Base-by-base conservation (phyloP, 179 eudicot species). In the Patellifolia procumbens region DNA sequence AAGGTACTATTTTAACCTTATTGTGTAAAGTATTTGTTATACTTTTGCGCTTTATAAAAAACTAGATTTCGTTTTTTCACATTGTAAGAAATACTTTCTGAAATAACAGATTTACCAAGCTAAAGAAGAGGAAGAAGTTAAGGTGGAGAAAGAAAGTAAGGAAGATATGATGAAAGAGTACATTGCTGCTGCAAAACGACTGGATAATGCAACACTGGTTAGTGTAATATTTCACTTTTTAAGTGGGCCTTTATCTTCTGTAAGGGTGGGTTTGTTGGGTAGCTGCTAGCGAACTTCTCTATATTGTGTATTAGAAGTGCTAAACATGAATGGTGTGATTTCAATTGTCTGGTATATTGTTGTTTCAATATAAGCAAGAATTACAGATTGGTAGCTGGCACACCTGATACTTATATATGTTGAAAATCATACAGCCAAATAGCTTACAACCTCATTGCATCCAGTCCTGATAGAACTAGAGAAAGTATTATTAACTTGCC, bases 81-180 rank as follows among this genome's bases (percentile, higher is more conserved):
- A 15, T 39, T 16, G 4, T 73, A 17, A 15, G 64, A 32, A 45
- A 15, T 16, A 45, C 37, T 22, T 60, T 24, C 34, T 49, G 37
- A 51, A 77, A 51, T 11, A 70, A 56, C 84, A 92, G 97, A 89
- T 92, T 45, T 89, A 92, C 82, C 86, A 89, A 80, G 86, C 88
- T 42, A 73, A 82, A 85, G 98, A 90, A 80, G 90, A 68, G 66
- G 97, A 89, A 87, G 88, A 86, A 85, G 94, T 90, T 76, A 91
- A 92, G 89, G 92, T 86, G 43, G 89, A 73, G 77, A 79, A 78
- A 77, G 92, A 83, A 85, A 85, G 87, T 31, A 85, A 83, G 74
- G 88, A 81, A 84, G 96, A 85, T 75, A 43, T 26, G 82, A 72
- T 86, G 82, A 90, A 85, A 74, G 97, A 92, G 76, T 88, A 89